phyloP scores from a whole-genome alignment of 2,329 filamentous ascomycete species.

The Bimuria novae-zelandiae region DNA sequence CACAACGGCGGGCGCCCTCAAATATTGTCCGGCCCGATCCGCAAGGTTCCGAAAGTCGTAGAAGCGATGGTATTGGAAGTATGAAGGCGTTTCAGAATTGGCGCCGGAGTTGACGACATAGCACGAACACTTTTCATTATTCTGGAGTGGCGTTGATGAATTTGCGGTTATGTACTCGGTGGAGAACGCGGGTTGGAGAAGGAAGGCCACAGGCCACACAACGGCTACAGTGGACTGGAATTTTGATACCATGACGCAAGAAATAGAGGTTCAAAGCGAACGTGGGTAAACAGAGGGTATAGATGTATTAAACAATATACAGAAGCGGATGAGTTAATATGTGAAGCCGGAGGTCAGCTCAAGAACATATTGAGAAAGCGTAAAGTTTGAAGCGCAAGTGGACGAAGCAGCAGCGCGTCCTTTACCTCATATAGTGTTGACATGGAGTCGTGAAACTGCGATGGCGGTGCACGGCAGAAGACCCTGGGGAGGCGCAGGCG shows the following conservation, averaged over 20 bases:
- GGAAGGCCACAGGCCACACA: slow-evolving; percentile 31
- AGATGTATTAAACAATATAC: slow-evolving; percentile 2
- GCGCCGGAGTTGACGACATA: slow-evolving; percentile 53
- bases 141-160: slow-evolving; percentile 38
- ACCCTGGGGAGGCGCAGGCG: slow-evolving; percentile 11
- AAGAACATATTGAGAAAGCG: slow-evolving; percentile 1
- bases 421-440: slow-evolving; percentile 7
- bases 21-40: slow-evolving; percentile 32
- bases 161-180: slow-evolving; percentile 37
- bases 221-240: slow-evolving; percentile 25
- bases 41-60: slow-evolving; percentile 56
- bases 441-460: background rate
- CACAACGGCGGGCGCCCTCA: slow-evolving; percentile 28
- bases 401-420: background rate
- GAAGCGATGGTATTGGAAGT: slow-evolving; percentile 58
- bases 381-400: background rate
- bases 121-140: slow-evolving; percentile 50
- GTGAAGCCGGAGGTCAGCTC: background rate
- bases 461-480: background rate
- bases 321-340: background rate
- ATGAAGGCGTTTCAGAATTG: slow-evolving; percentile 42
- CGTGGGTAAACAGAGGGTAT: background rate
- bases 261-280: background rate
- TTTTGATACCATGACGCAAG: slow-evolving; percentile 3
- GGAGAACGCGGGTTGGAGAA: slow-evolving; percentile 25